Evolutionary conservation across 352 stramenopile species (phyloP).

Genomic region (Phytophthora ramorum): DNA sequence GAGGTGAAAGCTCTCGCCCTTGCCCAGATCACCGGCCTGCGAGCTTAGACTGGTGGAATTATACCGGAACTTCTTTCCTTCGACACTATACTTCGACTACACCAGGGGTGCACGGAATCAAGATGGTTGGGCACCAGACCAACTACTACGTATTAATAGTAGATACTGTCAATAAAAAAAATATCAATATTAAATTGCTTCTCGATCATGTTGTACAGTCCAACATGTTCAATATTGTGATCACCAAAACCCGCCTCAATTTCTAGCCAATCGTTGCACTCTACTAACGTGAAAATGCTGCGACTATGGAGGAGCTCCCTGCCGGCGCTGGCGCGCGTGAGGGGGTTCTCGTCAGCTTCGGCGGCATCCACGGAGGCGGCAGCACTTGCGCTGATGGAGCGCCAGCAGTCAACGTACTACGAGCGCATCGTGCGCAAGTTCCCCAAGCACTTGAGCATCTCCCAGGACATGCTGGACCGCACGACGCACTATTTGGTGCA

Average conservation of each 20-base stretch:
- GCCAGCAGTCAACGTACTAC: constrained; percentile 33
- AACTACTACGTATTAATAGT: no score
- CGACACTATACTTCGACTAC: no score
- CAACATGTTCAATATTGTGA: neutral
- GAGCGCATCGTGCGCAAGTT: constrained; percentile 50
- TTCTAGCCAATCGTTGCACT: neutral
- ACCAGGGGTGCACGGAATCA: no score
- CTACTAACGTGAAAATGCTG: constrained; percentile 8
- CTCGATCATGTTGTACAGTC: neutral
- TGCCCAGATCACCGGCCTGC: no score
- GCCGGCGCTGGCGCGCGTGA: constrained; percentile 8
- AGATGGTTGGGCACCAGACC: no score
- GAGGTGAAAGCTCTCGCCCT: constrained; percentile 53
- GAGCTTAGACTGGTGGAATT: no score
- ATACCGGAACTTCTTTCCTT: no score
- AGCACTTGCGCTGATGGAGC: constrained; percentile 1
- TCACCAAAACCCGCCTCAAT: neutral
- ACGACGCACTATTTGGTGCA: constrained; percentile 40
- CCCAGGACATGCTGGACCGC: constrained; percentile 34
- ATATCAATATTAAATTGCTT: no score
- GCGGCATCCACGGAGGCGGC: neutral
- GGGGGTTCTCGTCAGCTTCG: constrained; percentile 13
- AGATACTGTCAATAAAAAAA: no score
- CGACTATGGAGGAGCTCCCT: neutral
- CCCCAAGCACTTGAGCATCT: constrained; percentile 5